Conservation (phyloP, 2,329 filamentous ascomycete genomes). For the Aspergillus chevalieri region DNA sequence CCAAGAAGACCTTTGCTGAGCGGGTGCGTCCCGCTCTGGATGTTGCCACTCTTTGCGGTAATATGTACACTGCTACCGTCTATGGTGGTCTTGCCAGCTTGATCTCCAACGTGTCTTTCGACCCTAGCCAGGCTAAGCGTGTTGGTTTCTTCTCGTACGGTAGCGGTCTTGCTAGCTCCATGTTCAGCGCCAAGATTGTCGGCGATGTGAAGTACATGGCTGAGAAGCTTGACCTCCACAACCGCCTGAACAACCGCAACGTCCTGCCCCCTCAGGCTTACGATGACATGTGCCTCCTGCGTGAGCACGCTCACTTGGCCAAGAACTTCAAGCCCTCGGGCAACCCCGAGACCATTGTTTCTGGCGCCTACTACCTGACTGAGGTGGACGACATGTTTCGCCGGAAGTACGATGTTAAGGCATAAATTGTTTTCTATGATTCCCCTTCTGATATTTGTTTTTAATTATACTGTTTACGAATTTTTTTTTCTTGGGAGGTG, state of each 20-base stretch:
- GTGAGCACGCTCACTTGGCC: conserved; percentile 76
- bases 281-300: conserved; percentile 71
- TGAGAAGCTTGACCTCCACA: conserved; percentile 63
- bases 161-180: conserved; percentile 67
- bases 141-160: conserved; percentile 74
- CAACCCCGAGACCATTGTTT: conserved; percentile 57
- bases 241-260: conserved; percentile 59
- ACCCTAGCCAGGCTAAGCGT: conserved; percentile 63
- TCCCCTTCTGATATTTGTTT: conserved; percentile 10
- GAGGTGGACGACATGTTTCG: conserved; percentile 83
- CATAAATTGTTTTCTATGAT: conserved; percentile 39
- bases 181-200: conserved; percentile 61
- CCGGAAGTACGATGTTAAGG: conserved; percentile 70
- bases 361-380: conserved; percentile 71
- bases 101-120: conserved; percentile 58
- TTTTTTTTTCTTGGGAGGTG: conserved; percentile 17
- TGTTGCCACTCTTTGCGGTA: conserved; percentile 68
- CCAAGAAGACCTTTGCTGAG: conserved; percentile 78
- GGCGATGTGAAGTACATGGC: conserved; percentile 64
- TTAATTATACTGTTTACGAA: conserved; percentile 13
- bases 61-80: conserved; percentile 59
- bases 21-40: conserved; percentile 67
- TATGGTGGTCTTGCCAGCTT: conserved; percentile 54
- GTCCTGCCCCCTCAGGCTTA: conserved; percentile 66
- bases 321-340: conserved; percentile 70